Conservation (phyloP, 2,329 filamentous ascomycete species). For the Penicillium sp. region DNA sequence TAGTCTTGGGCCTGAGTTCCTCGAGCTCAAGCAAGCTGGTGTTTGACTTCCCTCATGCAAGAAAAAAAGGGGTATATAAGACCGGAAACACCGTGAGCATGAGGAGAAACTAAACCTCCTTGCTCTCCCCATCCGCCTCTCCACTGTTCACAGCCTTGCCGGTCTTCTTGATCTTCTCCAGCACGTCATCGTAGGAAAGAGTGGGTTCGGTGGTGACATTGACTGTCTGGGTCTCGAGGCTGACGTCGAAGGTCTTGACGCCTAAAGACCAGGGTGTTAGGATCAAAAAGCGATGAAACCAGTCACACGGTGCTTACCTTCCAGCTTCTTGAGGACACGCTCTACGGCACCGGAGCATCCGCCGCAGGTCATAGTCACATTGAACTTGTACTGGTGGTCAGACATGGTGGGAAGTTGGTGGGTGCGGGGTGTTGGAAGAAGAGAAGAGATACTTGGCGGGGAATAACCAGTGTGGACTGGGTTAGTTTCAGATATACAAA, state of each 20-base stretch:
- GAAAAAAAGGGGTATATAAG: not conserved
- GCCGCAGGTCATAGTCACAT: constrained; percentile 85
- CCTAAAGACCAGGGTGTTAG: constrained; percentile 44
- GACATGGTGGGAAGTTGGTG: constrained; percentile 49
- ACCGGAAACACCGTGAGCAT: not conserved
- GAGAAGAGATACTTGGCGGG: constrained; percentile 1
- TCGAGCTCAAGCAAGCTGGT: no score
- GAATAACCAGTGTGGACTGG: not conserved
- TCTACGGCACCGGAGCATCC: constrained; percentile 94
- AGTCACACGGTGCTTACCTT: constrained; percentile 52
- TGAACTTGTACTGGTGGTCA: constrained; percentile 88
- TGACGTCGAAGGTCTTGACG: constrained; percentile 77
- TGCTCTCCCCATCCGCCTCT: constrained; percentile 37
- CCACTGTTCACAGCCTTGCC: constrained; percentile 77
- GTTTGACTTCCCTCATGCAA: not conserved
- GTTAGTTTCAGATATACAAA: not conserved
- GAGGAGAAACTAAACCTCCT: constrained; percentile 25
- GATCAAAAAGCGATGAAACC: not conserved
- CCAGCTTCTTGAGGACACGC: constrained; percentile 81
- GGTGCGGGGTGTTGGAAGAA: not conserved
- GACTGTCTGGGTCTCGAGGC: constrained; percentile 75
- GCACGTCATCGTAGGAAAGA: constrained; percentile 69
- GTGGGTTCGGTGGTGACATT: constrained; percentile 61
- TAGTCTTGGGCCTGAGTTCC: not conserved
- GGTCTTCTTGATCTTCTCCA: constrained; percentile 86